A percentile compares a stretch with the other conserved stretches of the same genome.
Evolutionary conservation across 495 filamentous ascomycete genomes (phyloP).

Genomic region (Penicillium robsamsonii): DNA sequence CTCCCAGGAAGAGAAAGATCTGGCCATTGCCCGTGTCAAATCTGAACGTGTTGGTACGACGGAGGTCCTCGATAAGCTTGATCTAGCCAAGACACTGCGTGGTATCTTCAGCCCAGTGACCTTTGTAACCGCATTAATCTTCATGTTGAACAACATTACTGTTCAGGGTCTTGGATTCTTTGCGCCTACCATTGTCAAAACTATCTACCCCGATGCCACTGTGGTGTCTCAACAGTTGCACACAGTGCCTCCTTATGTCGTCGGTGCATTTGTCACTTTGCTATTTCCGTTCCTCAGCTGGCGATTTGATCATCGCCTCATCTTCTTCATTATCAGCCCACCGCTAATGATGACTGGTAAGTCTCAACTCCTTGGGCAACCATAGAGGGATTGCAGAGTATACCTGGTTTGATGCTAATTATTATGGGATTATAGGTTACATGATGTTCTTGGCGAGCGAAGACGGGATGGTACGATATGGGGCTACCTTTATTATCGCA

Average conservation of each 20-base stretch:
- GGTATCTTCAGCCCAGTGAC: constrained; percentile 54
- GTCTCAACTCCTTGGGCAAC: not conserved
- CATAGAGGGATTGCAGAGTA: not conserved
- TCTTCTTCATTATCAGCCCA: constrained; percentile 45
- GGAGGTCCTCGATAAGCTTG: constrained; percentile 55
- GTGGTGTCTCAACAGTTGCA: constrained; percentile 61
- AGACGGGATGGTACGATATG: constrained; percentile 57
- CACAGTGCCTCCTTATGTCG: constrained; percentile 70
- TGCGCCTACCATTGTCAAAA: constrained; percentile 65
- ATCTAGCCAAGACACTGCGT: constrained; percentile 40
- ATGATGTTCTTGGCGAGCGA: constrained; percentile 65
- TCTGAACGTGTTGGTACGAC: constrained; percentile 66
- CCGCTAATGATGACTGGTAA: constrained; percentile 57
- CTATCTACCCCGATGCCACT: constrained; percentile 55
- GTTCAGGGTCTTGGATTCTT: constrained; percentile 66
- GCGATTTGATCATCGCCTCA: constrained; percentile 51
- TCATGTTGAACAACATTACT: constrained; percentile 55
- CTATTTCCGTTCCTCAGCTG: constrained; percentile 60
- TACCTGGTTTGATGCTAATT: not conserved
- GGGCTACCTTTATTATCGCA: constrained; percentile 68
- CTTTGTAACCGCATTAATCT: constrained; percentile 46
- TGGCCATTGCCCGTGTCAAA: constrained; percentile 59
- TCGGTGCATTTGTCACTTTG: constrained; percentile 66
- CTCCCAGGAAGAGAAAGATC: constrained; percentile 58
- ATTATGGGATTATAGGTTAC: constrained; percentile 42